Percentiles rank a stretch among this genome's conserved stretches.
Evolutionary conservation across 2,329 filamentous ascomycete genomes (phyloP).

Genomic region (Lachnellula occidentalis): DNA sequence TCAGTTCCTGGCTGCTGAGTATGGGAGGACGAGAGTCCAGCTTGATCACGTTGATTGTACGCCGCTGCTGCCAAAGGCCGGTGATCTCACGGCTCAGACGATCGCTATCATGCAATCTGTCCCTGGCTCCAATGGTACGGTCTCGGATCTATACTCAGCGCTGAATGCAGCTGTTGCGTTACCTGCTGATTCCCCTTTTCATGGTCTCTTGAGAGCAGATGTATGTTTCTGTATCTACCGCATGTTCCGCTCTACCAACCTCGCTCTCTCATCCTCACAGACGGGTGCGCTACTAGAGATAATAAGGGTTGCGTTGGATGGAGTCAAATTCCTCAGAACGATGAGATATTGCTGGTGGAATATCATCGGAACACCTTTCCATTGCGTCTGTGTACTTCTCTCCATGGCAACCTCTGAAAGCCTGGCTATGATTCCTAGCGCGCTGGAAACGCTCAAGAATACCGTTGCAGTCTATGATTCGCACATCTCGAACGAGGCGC

Average conservation of each 20-base stretch:
- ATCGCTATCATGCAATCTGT: conserved; percentile 14
- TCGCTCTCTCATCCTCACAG: conserved; percentile 1
- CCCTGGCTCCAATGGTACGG: background rate
- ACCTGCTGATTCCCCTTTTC: conserved; percentile 5
- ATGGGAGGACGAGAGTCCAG: conserved; percentile 18
- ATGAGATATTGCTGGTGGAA: conserved; percentile 22
- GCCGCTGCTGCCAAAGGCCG: conserved; percentile 1
- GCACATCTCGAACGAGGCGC: conserved; percentile 18
- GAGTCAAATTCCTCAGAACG: conserved; percentile 7
- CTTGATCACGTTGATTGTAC: conserved; percentile 15
- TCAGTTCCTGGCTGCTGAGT: conserved; percentile 17
- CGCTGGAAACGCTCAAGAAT: conserved; percentile 16
- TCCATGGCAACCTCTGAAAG: conserved; percentile 16
- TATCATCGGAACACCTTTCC: conserved; percentile 18
- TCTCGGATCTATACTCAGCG: background rate
- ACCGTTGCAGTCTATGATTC: conserved; percentile 12
- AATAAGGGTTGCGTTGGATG: conserved; percentile 17
- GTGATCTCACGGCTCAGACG: conserved; percentile 13
- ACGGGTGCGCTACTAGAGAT: conserved; percentile 7
- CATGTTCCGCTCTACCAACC: conserved; percentile 6
- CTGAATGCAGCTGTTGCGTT: background rate
- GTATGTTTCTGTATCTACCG: conserved; percentile 18
- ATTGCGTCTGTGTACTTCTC: conserved; percentile 19
- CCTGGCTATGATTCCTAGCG: conserved; percentile 13
- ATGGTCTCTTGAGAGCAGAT: conserved; percentile 15